These are phyloP conservation scores for Leccinellum luteum DNA, from an alignment of 768 basidiomycete species.

Conservation along the genomic window DNA sequence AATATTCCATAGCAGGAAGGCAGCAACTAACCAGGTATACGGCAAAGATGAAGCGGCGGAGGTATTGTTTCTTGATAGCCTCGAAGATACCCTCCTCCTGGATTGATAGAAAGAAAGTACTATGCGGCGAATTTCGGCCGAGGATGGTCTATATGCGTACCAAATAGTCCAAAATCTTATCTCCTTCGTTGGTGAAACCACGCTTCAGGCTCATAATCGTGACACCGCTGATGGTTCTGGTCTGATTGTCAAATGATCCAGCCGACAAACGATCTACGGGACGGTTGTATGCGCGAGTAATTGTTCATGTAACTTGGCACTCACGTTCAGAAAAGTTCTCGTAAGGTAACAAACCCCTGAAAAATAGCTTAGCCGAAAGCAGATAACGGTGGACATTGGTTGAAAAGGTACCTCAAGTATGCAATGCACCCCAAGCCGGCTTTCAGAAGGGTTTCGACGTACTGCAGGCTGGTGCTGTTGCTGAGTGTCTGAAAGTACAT, in stretches of 20 bases:
- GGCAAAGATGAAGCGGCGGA: conserved; percentile 82
- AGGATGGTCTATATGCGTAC: conserved; percentile 40
- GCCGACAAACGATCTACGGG: conserved; percentile 30
- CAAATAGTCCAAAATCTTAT: conserved; percentile 77
- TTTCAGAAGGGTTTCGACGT: conserved; percentile 67
- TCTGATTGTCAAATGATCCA: conserved; percentile 38
- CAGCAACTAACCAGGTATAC: conserved; percentile 65
- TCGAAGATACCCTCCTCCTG: conserved; percentile 88
- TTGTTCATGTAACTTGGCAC: conserved; percentile 1
- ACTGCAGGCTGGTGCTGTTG: conserved; percentile 60
- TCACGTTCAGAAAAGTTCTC: conserved; percentile 75
- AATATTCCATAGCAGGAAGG: background rate
- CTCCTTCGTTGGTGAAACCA: conserved; percentile 80
- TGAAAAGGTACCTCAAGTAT: conserved; percentile 57
- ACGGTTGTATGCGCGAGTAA: background rate
- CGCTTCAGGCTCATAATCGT: conserved; percentile 72
- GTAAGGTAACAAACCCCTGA: conserved; percentile 70
- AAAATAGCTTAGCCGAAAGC: conserved; percentile 8
- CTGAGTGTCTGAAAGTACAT: conserved; percentile 42
- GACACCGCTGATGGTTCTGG: conserved; percentile 54
- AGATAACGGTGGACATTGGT: background rate
- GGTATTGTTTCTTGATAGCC: conserved; percentile 79
- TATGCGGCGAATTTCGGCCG: conserved; percentile 9
- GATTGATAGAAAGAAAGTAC: background rate
- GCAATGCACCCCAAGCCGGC: conserved; percentile 77